Evolutionary conservation across 2,329 filamentous ascomycete genomes (phyloP).

Genomic region (Hypoxylon sp.): DNA sequence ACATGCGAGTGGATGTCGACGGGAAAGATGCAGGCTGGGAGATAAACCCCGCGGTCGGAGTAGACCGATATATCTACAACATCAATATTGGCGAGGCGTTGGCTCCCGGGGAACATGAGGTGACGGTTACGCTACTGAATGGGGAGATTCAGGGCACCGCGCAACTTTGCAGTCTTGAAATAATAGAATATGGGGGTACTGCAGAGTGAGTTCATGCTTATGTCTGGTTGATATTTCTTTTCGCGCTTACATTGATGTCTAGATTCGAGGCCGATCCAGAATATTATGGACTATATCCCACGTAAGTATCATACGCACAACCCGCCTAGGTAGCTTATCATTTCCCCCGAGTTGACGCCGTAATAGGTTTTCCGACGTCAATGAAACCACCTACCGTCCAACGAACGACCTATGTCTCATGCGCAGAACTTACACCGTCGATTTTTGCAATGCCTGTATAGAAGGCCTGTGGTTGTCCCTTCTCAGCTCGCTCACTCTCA

Average conservation of each 20-base stretch:
- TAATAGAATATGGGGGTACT: conserved; percentile 44
- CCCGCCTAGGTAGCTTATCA: background rate
- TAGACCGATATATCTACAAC: conserved; percentile 46
- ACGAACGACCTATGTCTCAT: conserved; percentile 45
- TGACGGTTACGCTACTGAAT: conserved; percentile 42
- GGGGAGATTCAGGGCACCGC: conserved; percentile 42
- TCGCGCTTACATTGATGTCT: conserved; percentile 6
- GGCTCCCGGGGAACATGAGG: conserved; percentile 39
- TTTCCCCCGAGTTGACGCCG: background rate
- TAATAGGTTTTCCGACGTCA: conserved; percentile 39
- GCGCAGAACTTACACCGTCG: conserved; percentile 41
- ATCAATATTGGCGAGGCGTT: conserved; percentile 40
- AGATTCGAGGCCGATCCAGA: conserved; percentile 39
- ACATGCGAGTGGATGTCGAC: conserved; percentile 43
- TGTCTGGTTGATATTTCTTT: background rate
- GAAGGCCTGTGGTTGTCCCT: conserved; percentile 46
- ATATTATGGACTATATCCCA: conserved; percentile 44
- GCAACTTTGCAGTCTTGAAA: conserved; percentile 45
- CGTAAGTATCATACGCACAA: conserved; percentile 29
- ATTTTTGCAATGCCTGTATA: conserved; percentile 45
- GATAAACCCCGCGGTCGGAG: conserved; percentile 40
- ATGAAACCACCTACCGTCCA: conserved; percentile 44
- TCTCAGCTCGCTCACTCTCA: conserved; percentile 37
- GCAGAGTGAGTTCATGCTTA: conserved; percentile 37
- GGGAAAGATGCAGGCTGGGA: conserved; percentile 45